Evolutionary conservation across 495 filamentous ascomycete species (phyloP).

Genomic region (Usnea hakonensis): DNA sequence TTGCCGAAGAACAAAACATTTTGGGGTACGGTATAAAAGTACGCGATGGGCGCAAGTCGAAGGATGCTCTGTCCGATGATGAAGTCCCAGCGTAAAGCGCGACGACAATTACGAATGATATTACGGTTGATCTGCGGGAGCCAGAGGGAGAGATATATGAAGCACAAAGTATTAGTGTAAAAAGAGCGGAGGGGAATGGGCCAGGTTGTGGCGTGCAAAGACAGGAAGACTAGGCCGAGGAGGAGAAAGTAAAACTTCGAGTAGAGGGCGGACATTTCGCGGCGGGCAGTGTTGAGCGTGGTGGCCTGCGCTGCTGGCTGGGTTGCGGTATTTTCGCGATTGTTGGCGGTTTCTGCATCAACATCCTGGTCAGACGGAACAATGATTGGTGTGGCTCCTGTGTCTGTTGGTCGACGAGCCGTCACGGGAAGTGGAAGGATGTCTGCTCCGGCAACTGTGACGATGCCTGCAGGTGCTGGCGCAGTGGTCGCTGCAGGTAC

Average conservation of each 20-base stretch:
- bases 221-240: slow-evolving; percentile 62
- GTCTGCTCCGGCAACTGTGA: slow-evolving; percentile 31
- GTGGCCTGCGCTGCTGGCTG: slow-evolving; percentile 27
- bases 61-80: slow-evolving; percentile 75
- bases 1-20: slow-evolving; percentile 77
- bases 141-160: slow-evolving; percentile 85
- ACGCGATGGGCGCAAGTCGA: slow-evolving; percentile 67
- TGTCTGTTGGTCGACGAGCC: slow-evolving; percentile 39
- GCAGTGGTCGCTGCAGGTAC: slow-evolving; percentile 14
- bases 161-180: slow-evolving; percentile 61
- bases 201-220: slow-evolving; percentile 68
- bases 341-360: slow-evolving; percentile 44
- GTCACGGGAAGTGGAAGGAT: slow-evolving; percentile 58
- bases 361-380: slow-evolving; percentile 80
- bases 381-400: slow-evolving; percentile 58
- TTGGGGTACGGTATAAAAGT: slow-evolving; percentile 63
- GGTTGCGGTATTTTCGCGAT: slow-evolving; percentile 28
- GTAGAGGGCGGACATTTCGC: slow-evolving; percentile 67
- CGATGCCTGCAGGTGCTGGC: slow-evolving; percentile 26
- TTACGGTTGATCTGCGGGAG: slow-evolving; percentile 86
- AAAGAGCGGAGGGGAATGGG: slow-evolving; percentile 56
- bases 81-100: slow-evolving; percentile 80
- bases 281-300: slow-evolving; percentile 35
- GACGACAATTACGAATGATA: slow-evolving; percentile 80
- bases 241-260: slow-evolving; percentile 69